These are phyloP conservation scores for Starmerella bombi DNA, from an alignment of 805 yeast genomes.

Conservation along the genomic window DNA sequence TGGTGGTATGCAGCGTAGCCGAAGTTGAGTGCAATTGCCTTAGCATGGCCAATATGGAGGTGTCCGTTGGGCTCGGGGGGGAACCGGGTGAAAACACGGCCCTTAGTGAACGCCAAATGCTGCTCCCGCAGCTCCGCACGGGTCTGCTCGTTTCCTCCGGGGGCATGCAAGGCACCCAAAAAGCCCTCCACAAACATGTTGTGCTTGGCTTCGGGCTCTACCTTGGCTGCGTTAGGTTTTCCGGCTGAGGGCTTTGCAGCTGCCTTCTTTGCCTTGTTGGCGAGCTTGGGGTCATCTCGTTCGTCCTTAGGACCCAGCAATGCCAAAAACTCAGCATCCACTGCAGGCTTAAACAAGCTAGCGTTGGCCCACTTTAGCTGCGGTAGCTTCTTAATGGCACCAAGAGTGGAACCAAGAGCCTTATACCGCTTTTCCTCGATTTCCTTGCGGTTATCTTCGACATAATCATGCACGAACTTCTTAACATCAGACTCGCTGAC, in stretches of 20 bases:
- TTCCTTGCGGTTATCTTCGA: constrained; percentile 44
- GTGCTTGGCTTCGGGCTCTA: constrained; percentile 10
- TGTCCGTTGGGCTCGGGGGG: constrained; percentile 99
- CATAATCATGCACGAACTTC: constrained; percentile 42
- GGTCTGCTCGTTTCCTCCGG: constrained; percentile 89
- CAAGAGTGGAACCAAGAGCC: constrained; percentile 61
- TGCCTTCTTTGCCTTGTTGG: constrained; percentile 22
- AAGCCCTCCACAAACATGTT: constrained; percentile 88
- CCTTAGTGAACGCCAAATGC: constrained; percentile 66
- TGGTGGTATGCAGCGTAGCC: constrained; percentile 84
- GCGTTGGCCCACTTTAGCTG: constrained; percentile 89
- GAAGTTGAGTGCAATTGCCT: constrained; percentile 94
- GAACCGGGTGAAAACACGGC: constrained; percentile 82
- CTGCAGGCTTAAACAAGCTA: constrained; percentile 67
- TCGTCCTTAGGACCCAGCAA: constrained; percentile 92
- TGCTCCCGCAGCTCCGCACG: constrained; percentile 71
- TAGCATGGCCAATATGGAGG: constrained; percentile 93
- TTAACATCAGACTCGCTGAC: constrained; percentile 55
- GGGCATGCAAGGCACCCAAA: constrained; percentile 84
- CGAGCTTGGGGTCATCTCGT: constrained; percentile 46
- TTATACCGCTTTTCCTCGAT: constrained; percentile 67
- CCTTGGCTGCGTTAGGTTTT: constrained; percentile 30
- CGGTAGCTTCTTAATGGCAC: constrained; percentile 59
- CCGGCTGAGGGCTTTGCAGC: constrained; percentile 10
- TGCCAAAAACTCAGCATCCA: constrained; percentile 62